These are phyloP conservation scores for Rubroshorea leprosula DNA, from an alignment of 345 rosid species.

Conservation along the genomic window DNA sequence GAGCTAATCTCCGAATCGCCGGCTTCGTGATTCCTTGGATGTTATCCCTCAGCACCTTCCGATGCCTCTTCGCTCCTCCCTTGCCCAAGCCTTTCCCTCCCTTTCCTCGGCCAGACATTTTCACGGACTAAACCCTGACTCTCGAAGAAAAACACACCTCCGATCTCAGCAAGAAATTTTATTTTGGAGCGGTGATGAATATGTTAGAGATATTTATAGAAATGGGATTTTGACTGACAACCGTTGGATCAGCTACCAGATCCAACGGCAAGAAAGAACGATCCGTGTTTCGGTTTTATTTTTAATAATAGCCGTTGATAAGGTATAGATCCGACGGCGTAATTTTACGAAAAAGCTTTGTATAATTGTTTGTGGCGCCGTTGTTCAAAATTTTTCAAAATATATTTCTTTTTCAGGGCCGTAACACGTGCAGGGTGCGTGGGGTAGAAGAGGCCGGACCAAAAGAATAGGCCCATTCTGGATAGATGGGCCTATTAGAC, in stretches of 20 bases:
- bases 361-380: background rate
- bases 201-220: background rate
- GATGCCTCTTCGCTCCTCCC: constrained; percentile 58
- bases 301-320: background rate
- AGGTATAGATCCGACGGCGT: background rate
- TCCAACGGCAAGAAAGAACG: background rate
- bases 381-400: background rate
- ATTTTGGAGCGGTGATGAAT: background rate
- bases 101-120: constrained; percentile 58
- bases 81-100: constrained; percentile 63
- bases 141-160: background rate
- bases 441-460: background rate
- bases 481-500: background rate
- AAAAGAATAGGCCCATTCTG: background rate
- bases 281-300: background rate
- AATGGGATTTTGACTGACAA: background rate
- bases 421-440: background rate
- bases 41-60: constrained; percentile 51
- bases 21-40: constrained; percentile 56
- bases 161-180: background rate
- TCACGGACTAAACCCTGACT: background rate
- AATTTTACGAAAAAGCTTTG: background rate
- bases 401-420: background rate
- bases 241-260: background rate
- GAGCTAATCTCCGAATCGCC: constrained; percentile 46